Conservation (phyloP, 2,329 filamentous ascomycete species). For the Talaromyces piceae region DNA sequence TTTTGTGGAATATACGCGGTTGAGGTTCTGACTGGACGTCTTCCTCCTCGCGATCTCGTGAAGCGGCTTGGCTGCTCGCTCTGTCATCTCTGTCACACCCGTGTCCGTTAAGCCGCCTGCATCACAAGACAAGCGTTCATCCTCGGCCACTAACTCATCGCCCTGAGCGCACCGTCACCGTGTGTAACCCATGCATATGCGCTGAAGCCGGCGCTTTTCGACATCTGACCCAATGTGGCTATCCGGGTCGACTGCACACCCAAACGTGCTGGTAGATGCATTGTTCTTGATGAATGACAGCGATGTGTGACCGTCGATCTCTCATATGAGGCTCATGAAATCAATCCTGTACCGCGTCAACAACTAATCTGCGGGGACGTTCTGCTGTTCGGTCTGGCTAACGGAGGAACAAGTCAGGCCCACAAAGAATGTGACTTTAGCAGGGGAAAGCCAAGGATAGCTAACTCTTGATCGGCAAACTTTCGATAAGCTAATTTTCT, state of each 20-base stretch:
- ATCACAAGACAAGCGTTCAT: background rate
- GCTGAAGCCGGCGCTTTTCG: background rate
- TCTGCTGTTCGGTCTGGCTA: background rate
- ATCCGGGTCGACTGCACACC: background rate
- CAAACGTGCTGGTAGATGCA: background rate
- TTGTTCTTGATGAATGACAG: background rate
- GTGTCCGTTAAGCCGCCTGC: background rate
- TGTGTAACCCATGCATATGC: background rate
- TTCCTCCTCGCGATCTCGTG: background rate
- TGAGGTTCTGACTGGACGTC: background rate
- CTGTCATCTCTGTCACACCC: background rate
- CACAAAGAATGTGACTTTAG: background rate
- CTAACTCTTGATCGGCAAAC: background rate
- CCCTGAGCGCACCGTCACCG: background rate
- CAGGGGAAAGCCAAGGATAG: background rate
- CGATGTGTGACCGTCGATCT: background rate
- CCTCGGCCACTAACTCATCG: background rate
- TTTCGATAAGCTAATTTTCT: background rate
- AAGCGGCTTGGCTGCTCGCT: background rate
- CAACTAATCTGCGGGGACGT: background rate
- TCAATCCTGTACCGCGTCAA: background rate
- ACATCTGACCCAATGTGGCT: background rate
- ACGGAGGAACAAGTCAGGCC: background rate
- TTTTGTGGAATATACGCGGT: background rate
- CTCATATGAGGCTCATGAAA: background rate